Base-by-base conservation (phyloP, 257 asterid genomes). In the Fraxinus excelsior region DNA sequence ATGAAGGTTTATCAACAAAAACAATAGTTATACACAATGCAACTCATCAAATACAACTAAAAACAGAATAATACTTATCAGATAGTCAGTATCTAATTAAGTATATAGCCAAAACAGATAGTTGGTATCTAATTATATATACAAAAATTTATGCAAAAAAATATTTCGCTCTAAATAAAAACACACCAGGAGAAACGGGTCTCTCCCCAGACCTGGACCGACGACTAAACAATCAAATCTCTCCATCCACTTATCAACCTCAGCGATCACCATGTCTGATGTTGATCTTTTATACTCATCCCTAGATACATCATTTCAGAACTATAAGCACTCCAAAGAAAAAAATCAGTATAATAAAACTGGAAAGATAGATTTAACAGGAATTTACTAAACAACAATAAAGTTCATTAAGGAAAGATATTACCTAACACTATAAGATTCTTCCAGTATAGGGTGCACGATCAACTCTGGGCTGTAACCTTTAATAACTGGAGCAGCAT, bases 121-220 rank as follows among this genome's bases (percentile, higher is more conserved):
- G n/a, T n/a, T n/a, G 4, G 51, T 42, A 42, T 11, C 51, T 42
- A 42, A 42, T 42, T 11, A 23, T 56, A 32, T 64, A 64, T 25
- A 67, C 28, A 62, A 72, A 68, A 25, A 56, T 44, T 28, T 37
- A 71, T 38, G 58, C 68, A 73, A 42, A 44, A 73, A 44, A 80
- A 67, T 42, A 80, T 65, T 70, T 19, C 70, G 70, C 67, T 51
- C 68, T 58, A 78, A 73, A 78, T 3, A 62, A 66, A 26, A 58
- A 76, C 93, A 10, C 40, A 94, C 99, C 93, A 96, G 89, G 81
- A 93, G 97, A 91, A 91, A 91, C 0, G 96, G 95, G 82, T 96
- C 99, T 85, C 99, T 85, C 66, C 98, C 99, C 19, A 93, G 98
- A 81, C 99, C 99, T 44, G 99, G 99, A 80, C 99, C 99, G 70